Percentiles rank a stretch among this genome's conserved stretches.
Evolutionary conservation across 108 stramenopile species (phyloP).

Genomic region (Craspedostauros australis): DNA sequence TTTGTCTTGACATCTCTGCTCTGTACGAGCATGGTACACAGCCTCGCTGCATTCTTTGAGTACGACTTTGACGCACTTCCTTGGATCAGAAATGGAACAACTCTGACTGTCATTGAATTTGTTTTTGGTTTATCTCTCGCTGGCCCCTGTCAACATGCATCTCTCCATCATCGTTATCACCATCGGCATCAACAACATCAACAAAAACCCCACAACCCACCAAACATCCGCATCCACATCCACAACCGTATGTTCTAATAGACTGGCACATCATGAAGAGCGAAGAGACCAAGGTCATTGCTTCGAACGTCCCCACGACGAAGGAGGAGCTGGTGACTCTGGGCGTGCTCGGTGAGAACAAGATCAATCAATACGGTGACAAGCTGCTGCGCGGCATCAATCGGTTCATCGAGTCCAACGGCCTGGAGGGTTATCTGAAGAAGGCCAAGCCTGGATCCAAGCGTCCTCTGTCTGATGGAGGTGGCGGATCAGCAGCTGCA

Average conservation of each 20-base stretch:
- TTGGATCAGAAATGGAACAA: too few relatives aligned
- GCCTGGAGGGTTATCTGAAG: constrained; percentile 36
- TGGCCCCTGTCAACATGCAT: too few relatives aligned
- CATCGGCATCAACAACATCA: too few relatives aligned
- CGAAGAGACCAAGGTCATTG: constrained; percentile 55
- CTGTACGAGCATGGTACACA: too few relatives aligned
- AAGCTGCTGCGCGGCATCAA: constrained; percentile 58
- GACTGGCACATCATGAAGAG: constrained; percentile 82
- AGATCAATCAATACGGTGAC: constrained; percentile 75
- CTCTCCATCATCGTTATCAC: too few relatives aligned
- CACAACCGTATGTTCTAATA: too few relatives aligned
- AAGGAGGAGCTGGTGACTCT: constrained; percentile 62
- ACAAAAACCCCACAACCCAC: too few relatives aligned
- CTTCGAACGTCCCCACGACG: constrained; percentile 53
- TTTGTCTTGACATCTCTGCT: not conserved
- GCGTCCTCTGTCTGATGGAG: not conserved
- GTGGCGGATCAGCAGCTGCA: not conserved
- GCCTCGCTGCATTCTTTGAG: too few relatives aligned
- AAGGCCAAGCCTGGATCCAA: constrained; percentile 7
- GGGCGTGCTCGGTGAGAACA: constrained; percentile 59
- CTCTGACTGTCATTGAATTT: too few relatives aligned
- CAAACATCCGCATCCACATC: too few relatives aligned
- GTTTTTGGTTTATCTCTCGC: too few relatives aligned
- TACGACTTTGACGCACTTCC: too few relatives aligned
- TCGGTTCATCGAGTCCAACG: constrained; percentile 51